These are phyloP conservation scores for Amniculicola lignicola DNA, from an alignment of 495 filamentous ascomycete genomes.

Conservation along the genomic window DNA sequence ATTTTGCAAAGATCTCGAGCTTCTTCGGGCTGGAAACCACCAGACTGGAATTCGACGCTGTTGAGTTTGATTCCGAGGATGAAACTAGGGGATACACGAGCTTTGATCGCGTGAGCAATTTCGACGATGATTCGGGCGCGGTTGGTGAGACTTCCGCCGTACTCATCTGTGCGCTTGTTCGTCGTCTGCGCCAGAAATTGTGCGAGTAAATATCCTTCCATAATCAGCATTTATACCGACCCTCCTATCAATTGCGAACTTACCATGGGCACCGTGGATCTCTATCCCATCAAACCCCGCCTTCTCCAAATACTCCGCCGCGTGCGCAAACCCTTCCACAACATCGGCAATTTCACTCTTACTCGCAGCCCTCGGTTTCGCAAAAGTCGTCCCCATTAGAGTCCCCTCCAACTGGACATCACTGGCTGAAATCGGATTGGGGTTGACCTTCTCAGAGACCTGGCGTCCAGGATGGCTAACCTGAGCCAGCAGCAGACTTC, in stretches of 20 bases:
- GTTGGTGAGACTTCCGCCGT: conserved; percentile 59
- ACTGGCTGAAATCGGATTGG: conserved; percentile 57
- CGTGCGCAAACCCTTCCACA: conserved; percentile 53
- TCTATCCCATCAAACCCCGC: conserved; percentile 60
- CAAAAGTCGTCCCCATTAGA: conserved; percentile 11
- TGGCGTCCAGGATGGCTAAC: conserved; percentile 65
- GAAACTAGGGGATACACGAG: conserved; percentile 46
- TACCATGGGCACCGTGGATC: conserved; percentile 52
- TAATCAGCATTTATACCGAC: conserved; percentile 1
- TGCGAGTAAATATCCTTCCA: conserved; percentile 59
- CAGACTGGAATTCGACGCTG: conserved; percentile 63
- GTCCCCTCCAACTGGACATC: conserved; percentile 53
- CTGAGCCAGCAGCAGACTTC: conserved; percentile 56
- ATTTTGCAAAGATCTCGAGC: conserved; percentile 52
- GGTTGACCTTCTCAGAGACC: conserved; percentile 47
- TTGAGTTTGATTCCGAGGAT: conserved; percentile 66
- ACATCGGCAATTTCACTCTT: conserved; percentile 51
- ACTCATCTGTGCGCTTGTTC: conserved; percentile 60
- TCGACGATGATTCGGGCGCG: conserved; percentile 56
- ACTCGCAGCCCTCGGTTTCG: conserved; percentile 51
- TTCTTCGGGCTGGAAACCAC: conserved; percentile 57
- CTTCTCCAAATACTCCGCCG: conserved; percentile 55
- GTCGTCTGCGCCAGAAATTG: conserved; percentile 62
- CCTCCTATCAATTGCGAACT: neutral
- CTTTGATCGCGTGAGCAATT: conserved; percentile 49